Evolutionary conservation across 192 early-diverging fungal genomes (phyloP).

Genomic region (Coemansia sp.): DNA sequence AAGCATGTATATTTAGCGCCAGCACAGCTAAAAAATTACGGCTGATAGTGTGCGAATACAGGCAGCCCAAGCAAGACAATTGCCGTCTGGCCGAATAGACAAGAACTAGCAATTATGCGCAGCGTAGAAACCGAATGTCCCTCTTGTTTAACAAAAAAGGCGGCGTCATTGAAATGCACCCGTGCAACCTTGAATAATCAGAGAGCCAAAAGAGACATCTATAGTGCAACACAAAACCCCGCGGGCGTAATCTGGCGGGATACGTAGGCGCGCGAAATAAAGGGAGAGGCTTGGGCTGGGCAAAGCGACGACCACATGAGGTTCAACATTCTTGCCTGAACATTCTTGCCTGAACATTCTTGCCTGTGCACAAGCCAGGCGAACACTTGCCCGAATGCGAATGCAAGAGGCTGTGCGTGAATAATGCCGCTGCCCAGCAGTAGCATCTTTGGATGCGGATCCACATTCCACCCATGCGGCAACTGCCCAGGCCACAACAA

Average conservation of each 20-base stretch:
- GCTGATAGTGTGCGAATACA: slow-evolving; percentile 16
- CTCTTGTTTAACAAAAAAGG: background rate
- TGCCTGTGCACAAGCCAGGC: background rate
- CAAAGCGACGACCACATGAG: slow-evolving; percentile 5
- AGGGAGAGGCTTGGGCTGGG: slow-evolving; percentile 8
- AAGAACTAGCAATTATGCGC: slow-evolving; percentile 17
- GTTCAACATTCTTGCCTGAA: background rate
- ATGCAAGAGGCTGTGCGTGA: slow-evolving; percentile 5
- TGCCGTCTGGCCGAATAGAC: slow-evolving; percentile 7
- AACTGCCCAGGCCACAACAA: background rate
- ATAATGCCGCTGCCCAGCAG: background rate
- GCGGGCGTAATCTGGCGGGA: background rate
- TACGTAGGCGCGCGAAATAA: background rate
- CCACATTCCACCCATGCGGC: background rate
- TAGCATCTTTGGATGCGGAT: background rate
- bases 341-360: background rate
- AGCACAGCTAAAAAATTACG: background rate
- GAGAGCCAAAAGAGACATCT: slow-evolving; percentile 6
- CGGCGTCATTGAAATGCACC: slow-evolving; percentile 5
- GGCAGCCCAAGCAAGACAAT: slow-evolving; percentile 3
- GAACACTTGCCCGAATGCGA: background rate
- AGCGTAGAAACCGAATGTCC: slow-evolving; percentile 14
- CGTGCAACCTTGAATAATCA: slow-evolving; percentile 8
- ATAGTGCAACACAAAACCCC: slow-evolving; percentile 5
- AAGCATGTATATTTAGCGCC: slow-evolving; percentile 8